phyloP scores from a whole-genome alignment of 1,284 basidiomycete species.

The Inonotus hispidus region DNA sequence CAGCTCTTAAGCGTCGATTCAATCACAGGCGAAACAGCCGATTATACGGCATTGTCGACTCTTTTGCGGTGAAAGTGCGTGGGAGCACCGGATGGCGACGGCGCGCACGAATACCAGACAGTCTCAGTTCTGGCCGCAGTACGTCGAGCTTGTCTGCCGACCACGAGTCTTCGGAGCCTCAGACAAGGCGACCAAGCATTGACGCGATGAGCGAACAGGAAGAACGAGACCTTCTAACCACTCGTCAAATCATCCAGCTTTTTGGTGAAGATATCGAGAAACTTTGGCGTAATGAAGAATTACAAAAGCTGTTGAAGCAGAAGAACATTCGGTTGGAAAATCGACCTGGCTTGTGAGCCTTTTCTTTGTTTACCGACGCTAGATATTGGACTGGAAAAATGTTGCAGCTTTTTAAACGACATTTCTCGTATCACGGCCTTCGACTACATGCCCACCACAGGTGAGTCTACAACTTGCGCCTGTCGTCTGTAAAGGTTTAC shows the following conservation, averaged over 20 bases:
- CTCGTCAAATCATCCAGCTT: conserved; percentile 45
- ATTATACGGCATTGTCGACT: conserved; percentile 8
- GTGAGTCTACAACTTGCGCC: conserved; percentile 27
- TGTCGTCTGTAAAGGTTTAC: conserved; percentile 12
- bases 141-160: background rate
- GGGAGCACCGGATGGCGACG: conserved; percentile 17
- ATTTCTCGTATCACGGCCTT: conserved; percentile 43
- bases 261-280: conserved; percentile 49
- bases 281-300: conserved; percentile 43
- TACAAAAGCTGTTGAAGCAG: conserved; percentile 36
- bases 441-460: conserved; percentile 46
- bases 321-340: conserved; percentile 45
- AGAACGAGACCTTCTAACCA: conserved; percentile 33
- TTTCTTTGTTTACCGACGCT: background rate
- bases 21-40: background rate
- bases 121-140: background rate
- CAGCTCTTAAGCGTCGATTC: background rate
- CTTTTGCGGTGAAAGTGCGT: conserved; percentile 17
- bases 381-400: background rate
- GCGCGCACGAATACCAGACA: conserved; percentile 11
- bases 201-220: conserved; percentile 10
- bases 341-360: conserved; percentile 55
- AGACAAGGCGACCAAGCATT: conserved; percentile 3
- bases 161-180: background rate
- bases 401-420: conserved; percentile 50